phyloP scores from a whole-genome alignment of 345 rosid species.

The Raphanus sativus region DNA sequence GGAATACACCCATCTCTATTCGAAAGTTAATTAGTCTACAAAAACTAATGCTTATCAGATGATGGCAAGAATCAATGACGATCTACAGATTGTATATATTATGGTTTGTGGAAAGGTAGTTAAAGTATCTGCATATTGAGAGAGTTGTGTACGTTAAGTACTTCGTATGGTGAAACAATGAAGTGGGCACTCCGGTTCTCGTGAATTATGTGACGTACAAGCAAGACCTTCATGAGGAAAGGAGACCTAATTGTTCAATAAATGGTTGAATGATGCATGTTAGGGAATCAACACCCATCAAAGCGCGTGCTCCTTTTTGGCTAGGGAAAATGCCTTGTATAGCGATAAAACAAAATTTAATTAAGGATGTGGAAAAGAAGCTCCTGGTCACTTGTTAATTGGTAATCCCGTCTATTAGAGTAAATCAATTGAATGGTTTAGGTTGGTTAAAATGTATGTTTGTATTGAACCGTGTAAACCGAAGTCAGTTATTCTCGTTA shows the following conservation, averaged over 20 bases:
- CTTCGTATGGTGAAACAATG: background rate
- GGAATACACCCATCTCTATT: background rate
- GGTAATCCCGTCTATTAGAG: too few species aligned
- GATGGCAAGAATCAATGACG: background rate
- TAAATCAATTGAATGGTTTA: too few species aligned
- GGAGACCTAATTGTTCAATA: background rate
- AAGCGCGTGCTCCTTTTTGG: too few species aligned
- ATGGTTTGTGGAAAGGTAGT: background rate
- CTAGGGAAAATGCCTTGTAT: too few species aligned
- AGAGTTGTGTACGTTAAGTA: slow-evolving; percentile 15
- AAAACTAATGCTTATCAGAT: background rate
- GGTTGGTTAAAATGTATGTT: too few species aligned
- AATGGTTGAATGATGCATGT: background rate
- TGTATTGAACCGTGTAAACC: too few species aligned
- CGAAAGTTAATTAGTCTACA: background rate
- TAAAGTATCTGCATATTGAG: background rate
- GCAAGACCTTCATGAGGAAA: background rate
- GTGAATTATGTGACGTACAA: slow-evolving; percentile 13
- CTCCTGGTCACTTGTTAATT: too few species aligned
- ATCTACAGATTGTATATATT: background rate
- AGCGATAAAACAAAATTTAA: too few species aligned
- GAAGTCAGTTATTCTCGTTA: too few species aligned
- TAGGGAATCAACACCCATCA: background rate
- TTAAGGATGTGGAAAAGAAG: too few species aligned
- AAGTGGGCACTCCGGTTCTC: slow-evolving; percentile 6